A percentile compares a stretch with the other conserved stretches of the same genome.
phyloP scores from a whole-genome alignment of 257 asterid species.

The Gardenia jasminoides region DNA sequence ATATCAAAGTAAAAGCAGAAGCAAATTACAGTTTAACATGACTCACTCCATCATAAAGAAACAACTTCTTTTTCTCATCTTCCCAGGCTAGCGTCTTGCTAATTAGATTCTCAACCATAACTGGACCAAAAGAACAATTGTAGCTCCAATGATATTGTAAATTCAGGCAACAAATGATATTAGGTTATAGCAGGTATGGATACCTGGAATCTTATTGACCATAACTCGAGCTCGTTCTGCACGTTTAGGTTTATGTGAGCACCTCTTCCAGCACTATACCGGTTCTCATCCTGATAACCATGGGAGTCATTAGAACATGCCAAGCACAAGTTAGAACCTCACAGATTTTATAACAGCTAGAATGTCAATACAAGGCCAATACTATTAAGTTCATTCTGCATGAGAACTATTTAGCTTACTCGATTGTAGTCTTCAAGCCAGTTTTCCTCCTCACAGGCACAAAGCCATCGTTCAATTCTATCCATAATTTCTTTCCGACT shows the following conservation, averaged over 20 bases:
- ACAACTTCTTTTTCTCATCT: constrained; percentile 68
- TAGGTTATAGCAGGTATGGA: neutral
- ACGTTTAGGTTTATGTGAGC: constrained; percentile 82
- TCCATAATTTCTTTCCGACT: constrained; percentile 84
- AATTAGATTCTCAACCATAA: constrained; percentile 71
- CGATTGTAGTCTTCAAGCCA: constrained; percentile 88
- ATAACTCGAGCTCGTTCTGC: constrained; percentile 89
- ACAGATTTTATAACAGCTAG: neutral
- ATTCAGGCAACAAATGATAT: constrained; percentile 16
- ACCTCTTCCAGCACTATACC: constrained; percentile 95
- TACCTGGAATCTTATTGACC: constrained; percentile 89
- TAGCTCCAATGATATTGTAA: constrained; percentile 20
- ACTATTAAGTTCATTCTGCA: neutral
- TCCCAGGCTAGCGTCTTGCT: constrained; percentile 83
- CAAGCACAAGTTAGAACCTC: neutral
- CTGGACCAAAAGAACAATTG: constrained; percentile 41
- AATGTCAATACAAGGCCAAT: neutral
- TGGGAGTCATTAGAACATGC: neutral
- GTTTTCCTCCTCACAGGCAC: constrained; percentile 93
- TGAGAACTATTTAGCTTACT: constrained; percentile 41
- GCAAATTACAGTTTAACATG: constrained; percentile 12
- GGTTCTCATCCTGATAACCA: constrained; percentile 61
- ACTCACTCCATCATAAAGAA: constrained; percentile 91
- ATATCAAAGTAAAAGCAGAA: neutral
- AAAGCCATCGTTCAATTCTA: constrained; percentile 83